phyloP scores from a whole-genome alignment of 1,284 basidiomycete species.

The Meira miltonrushii region DNA sequence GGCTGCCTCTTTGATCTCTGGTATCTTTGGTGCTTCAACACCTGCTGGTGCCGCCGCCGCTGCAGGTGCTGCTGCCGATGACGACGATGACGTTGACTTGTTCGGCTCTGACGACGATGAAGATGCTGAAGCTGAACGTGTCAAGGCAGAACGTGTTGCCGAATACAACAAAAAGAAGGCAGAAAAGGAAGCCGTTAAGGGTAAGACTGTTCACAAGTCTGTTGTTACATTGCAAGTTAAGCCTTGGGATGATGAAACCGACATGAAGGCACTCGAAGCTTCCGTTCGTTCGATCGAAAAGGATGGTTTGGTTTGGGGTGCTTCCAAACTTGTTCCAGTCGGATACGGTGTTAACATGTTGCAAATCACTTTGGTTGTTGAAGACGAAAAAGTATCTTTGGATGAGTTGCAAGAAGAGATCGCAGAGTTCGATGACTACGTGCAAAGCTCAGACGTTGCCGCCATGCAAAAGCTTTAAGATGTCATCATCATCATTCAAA shows the following conservation, averaged over 20 bases:
- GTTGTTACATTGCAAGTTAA: constrained; percentile 95
- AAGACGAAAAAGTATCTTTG: constrained; percentile 89
- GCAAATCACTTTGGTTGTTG: constrained; percentile 91
- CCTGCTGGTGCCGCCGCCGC: constrained; percentile 57
- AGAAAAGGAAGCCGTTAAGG: constrained; percentile 64
- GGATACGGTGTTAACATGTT: constrained; percentile 89
- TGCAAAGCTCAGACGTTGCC: constrained; percentile 77
- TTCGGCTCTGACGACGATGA: constrained; percentile 83
- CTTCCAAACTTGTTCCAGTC: constrained; percentile 78
- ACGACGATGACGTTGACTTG: constrained; percentile 87
- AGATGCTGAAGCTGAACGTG: constrained; percentile 82
- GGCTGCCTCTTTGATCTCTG: constrained; percentile 37
- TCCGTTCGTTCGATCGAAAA: constrained; percentile 78
- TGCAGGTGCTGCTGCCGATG: constrained; percentile 60
- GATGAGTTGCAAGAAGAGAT: constrained; percentile 73
- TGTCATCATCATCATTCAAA: not conserved
- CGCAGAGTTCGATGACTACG: constrained; percentile 73
- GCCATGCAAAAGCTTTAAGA: constrained; percentile 51
- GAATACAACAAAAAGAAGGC: constrained; percentile 92
- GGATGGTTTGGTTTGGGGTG: constrained; percentile 90
- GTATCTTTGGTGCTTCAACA: constrained; percentile 32
- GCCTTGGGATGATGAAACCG: constrained; percentile 97
- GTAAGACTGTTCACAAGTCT: constrained; percentile 61
- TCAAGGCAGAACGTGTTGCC: constrained; percentile 93
- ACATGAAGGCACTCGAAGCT: constrained; percentile 81